These are phyloP conservation scores for Candida hungchunana DNA, from an alignment of 805 yeast genomes.

Conservation along the genomic window DNA sequence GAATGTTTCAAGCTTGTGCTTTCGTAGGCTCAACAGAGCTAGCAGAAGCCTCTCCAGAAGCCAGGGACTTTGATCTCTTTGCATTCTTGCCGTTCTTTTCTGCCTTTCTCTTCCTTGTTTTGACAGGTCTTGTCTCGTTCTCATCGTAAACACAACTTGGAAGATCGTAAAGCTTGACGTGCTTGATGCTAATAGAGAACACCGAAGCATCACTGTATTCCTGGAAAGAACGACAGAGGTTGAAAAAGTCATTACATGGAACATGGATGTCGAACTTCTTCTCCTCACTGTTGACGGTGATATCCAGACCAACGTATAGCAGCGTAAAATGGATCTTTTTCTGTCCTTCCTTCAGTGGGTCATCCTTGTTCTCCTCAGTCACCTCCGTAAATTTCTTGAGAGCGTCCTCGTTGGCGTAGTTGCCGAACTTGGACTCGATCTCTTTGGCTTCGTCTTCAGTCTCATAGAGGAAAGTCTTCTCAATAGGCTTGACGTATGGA, in stretches of 20 bases:
- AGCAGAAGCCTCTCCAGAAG: slow-evolving; percentile 5
- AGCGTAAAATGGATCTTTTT: slow-evolving; percentile 59
- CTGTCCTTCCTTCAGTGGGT: slow-evolving; percentile 30
- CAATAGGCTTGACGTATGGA: slow-evolving; percentile 81
- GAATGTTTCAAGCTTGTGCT: slow-evolving; percentile 3
- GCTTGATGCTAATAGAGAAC: slow-evolving; percentile 58
- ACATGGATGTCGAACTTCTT: slow-evolving; percentile 76
- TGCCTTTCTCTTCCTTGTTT: slow-evolving; percentile 51
- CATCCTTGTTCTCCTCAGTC: slow-evolving; percentile 33
- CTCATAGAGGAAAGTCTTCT: slow-evolving; percentile 43
- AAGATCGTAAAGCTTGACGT: slow-evolving; percentile 71
- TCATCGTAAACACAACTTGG: slow-evolving; percentile 81
- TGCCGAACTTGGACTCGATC: slow-evolving; percentile 61
- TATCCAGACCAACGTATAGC: slow-evolving; percentile 72
- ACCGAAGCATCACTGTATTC: slow-evolving; percentile 57
- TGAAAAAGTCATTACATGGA: slow-evolving; percentile 88
- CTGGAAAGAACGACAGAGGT: slow-evolving; percentile 70
- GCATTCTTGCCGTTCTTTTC: slow-evolving; percentile 33
- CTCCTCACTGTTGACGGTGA: slow-evolving; percentile 36
- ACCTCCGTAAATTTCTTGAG: slow-evolving; percentile 32
- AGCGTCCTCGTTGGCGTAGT: slow-evolving; percentile 47
- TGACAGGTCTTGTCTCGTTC: slow-evolving; percentile 73
- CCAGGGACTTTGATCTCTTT: slow-evolving; percentile 33
- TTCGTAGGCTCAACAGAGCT: slow-evolving; percentile 2
- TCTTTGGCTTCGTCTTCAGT: slow-evolving; percentile 52